phyloP scores from a whole-genome alignment of 2,329 filamentous ascomycete species.

The Colletotrichum agaves region DNA sequence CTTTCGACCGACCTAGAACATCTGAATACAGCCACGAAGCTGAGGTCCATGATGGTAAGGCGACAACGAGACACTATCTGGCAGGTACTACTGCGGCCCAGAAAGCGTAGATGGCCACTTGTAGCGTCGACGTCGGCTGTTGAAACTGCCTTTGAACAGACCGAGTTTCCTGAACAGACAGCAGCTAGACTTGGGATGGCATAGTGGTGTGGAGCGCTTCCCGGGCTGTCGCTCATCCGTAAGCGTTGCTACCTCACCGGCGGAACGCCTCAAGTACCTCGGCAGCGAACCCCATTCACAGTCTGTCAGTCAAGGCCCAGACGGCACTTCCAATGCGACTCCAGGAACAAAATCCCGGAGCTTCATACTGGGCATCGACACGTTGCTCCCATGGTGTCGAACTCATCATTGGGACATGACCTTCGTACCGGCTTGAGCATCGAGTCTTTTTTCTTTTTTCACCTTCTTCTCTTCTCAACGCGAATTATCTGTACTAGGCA shows the following conservation, averaged over 20 bases:
- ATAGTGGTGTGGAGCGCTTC: background rate
- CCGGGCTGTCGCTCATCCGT: slow-evolving; percentile 29
- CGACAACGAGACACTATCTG: background rate
- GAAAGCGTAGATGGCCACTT: background rate
- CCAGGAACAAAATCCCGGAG: too few relatives aligned
- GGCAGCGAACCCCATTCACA: background rate
- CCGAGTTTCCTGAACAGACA: background rate
- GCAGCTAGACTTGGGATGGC: background rate
- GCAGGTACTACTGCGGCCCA: background rate
- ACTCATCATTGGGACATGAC: too few relatives aligned
- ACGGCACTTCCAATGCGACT: too few relatives aligned
- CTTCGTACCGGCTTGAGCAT: too few relatives aligned
- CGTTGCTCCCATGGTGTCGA: too few relatives aligned
- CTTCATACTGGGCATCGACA: too few relatives aligned
- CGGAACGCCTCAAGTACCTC: background rate
- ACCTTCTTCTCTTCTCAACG: too few relatives aligned
- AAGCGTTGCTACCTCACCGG: slow-evolving; percentile 29
- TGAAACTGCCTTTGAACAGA: background rate
- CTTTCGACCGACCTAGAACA: background rate
- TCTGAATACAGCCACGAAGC: background rate
- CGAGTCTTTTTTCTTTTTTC: too few relatives aligned
- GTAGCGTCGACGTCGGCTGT: slow-evolving; percentile 1
- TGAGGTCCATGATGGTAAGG: background rate
- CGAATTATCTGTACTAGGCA: too few relatives aligned
- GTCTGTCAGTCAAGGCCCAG: too few relatives aligned